These are phyloP conservation scores for Fomes fomentarius DNA, from an alignment of 1,284 basidiomycete species.

Conservation along the genomic window DNA sequence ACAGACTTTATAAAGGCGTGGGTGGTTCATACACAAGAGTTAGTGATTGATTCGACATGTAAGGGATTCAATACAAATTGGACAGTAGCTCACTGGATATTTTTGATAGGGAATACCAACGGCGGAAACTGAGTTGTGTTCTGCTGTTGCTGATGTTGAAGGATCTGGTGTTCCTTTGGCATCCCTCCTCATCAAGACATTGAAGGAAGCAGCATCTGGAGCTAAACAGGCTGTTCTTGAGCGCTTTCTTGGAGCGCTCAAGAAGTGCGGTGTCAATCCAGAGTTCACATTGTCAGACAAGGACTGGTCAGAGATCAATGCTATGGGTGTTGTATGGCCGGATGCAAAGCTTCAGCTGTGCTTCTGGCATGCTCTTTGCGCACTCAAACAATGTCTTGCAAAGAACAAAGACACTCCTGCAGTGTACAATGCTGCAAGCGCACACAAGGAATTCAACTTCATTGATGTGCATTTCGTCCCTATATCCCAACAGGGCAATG, in stretches of 20 bases:
- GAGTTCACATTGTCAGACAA: slow-evolving; percentile 23
- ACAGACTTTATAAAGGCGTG: slow-evolving; percentile 15
- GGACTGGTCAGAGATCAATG: slow-evolving; percentile 27
- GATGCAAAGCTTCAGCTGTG: slow-evolving; percentile 23
- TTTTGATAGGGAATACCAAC: slow-evolving; percentile 24
- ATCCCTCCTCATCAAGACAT: slow-evolving; percentile 15
- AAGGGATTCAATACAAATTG: no score
- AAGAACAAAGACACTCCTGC: slow-evolving; percentile 15
- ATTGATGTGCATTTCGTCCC: slow-evolving; percentile 20
- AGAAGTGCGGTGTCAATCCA: slow-evolving; percentile 10
- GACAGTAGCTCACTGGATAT: no score
- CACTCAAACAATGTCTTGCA: slow-evolving; percentile 17
- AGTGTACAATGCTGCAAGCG: slow-evolving; percentile 5
- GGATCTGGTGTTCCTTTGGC: slow-evolving; percentile 21
- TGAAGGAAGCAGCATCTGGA: slow-evolving; percentile 11
- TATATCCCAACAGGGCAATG: slow-evolving; percentile 3
- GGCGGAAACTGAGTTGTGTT: slow-evolving; percentile 19
- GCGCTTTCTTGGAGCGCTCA: slow-evolving; percentile 12
- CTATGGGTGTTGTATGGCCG: slow-evolving; percentile 14
- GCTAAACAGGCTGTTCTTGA: slow-evolving; percentile 11
- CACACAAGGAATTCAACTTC: slow-evolving; percentile 11
- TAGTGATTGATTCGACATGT: slow-evolving; percentile 25
- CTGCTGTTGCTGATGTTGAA: slow-evolving; percentile 16
- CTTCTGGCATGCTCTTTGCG: slow-evolving; percentile 24
- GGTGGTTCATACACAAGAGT: slow-evolving; percentile 16